Conservation (phyloP, 257 asterid genomes). For the Apocynum venetum region DNA sequence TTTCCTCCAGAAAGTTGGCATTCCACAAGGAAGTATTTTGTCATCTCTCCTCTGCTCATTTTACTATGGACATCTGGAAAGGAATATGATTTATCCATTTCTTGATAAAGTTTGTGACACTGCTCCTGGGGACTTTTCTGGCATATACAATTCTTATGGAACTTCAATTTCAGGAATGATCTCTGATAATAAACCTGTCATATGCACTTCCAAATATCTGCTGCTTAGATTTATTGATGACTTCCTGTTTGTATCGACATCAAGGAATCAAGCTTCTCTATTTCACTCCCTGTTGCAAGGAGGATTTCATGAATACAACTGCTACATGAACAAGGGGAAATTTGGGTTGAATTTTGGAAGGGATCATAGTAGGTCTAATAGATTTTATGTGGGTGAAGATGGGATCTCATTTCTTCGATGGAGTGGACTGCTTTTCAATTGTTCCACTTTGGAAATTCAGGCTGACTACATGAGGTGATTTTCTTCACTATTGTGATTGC, state of each 20-base stretch:
- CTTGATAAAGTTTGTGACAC: conserved; percentile 44
- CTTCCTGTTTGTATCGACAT: conserved; percentile 74
- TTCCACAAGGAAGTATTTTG: conserved; percentile 86
- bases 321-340: conserved; percentile 75
- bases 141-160: conserved; percentile 14
- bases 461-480: conserved; percentile 87
- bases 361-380: conserved; percentile 36
- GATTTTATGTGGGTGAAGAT: conserved; percentile 54
- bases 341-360: conserved; percentile 61
- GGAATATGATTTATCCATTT: conserved; percentile 56
- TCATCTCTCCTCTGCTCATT: conserved; percentile 83
- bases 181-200: conserved; percentile 12
- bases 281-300: conserved; percentile 61
- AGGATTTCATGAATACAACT: conserved; percentile 74
- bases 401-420: conserved; percentile 75
- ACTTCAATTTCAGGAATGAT: conserved; percentile 27
- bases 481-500: conserved; percentile 12
- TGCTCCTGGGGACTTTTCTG: conserved; percentile 16
- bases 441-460: conserved; percentile 77
- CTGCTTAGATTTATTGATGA: conserved; percentile 82
- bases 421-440: conserved; percentile 85
- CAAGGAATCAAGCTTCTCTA: conserved; percentile 69
- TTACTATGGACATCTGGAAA: conserved; percentile 84
- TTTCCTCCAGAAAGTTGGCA: conserved; percentile 74
- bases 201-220: conserved; percentile 37